These are phyloP conservation scores for Alternaria sp. DNA, from an alignment of 2,329 filamentous ascomycete species.

Conservation along the genomic window DNA sequence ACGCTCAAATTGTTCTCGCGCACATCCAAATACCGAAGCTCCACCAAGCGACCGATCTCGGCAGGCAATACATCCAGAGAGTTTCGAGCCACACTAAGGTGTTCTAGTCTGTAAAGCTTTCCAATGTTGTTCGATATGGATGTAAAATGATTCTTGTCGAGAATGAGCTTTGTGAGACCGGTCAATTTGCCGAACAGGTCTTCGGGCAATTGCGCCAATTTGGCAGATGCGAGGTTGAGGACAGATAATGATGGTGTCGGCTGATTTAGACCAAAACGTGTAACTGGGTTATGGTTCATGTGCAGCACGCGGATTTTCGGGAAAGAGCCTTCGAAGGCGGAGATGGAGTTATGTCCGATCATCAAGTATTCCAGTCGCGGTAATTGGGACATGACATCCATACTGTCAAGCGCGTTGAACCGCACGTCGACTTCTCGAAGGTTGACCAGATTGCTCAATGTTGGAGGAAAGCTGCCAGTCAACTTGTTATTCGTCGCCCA, in stretches of 20 bases:
- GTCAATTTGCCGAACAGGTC: conserved; percentile 86
- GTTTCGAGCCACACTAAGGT: conserved; percentile 94
- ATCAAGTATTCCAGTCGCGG: conserved; percentile 88
- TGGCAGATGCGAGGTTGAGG: conserved; percentile 89
- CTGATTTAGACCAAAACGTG: conserved; percentile 83
- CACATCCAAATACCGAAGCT: conserved; percentile 85
- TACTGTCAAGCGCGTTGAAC: conserved; percentile 88
- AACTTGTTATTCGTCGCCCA: conserved; percentile 96
- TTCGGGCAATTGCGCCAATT: conserved; percentile 86
- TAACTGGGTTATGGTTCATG: conserved; percentile 94
- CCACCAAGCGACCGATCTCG: conserved; percentile 86
- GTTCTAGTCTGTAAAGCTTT: conserved; percentile 80
- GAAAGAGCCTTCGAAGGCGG: conserved; percentile 89
- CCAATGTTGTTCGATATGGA: conserved; percentile 87
- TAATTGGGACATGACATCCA: conserved; percentile 84
- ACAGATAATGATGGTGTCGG: conserved; percentile 82
- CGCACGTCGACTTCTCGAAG: conserved; percentile 93
- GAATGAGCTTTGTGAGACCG: conserved; percentile 83
- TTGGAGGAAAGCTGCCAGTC: conserved; percentile 74
- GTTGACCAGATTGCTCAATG: conserved; percentile 76
- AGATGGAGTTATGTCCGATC: conserved; percentile 91
- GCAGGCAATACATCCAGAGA: conserved; percentile 82
- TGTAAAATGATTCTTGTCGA: conserved; percentile 96
- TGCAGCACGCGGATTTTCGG: conserved; percentile 82
- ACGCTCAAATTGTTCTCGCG: conserved; percentile 92